Percentiles rank a stretch among this genome's conserved stretches.
Evolutionary conservation across 352 stramenopile genomes (phyloP).

Genomic region (Peronospora farinosa): DNA sequence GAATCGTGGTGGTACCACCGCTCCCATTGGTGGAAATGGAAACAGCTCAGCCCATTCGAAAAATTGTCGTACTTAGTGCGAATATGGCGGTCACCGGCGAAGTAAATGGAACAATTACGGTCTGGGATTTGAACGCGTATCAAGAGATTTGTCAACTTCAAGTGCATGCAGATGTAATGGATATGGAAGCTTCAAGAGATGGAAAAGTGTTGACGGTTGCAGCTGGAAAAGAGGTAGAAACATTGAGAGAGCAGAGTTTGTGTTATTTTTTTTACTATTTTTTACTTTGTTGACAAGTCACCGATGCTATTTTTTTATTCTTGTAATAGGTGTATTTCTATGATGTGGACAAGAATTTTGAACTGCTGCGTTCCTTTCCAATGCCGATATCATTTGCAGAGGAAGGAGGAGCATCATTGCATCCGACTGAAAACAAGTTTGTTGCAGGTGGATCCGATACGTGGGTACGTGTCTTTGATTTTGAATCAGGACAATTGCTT

Average conservation of each 20-base stretch:
- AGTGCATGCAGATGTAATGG: constrained; percentile 73
- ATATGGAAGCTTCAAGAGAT: constrained; percentile 71
- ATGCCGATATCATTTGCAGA: constrained; percentile 89
- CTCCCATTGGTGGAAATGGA: constrained; percentile 44
- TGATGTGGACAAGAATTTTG: constrained; percentile 64
- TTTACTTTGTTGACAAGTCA: not conserved
- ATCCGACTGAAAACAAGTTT: constrained; percentile 79
- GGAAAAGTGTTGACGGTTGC: constrained; percentile 85
- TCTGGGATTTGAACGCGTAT: constrained; percentile 63
- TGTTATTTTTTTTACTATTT: too few species aligned
- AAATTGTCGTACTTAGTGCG: constrained; percentile 61
- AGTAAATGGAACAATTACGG: constrained; percentile 57
- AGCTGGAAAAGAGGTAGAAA: constrained; percentile 77
- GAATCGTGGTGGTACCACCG: constrained; percentile 50
- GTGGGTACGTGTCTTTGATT: constrained; percentile 96
- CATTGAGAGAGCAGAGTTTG: not conserved
- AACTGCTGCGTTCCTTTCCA: constrained; percentile 59
- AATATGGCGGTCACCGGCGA: constrained; percentile 57
- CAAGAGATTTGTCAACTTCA: constrained; percentile 45
- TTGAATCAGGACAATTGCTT: constrained; percentile 84
- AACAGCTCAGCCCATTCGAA: constrained; percentile 68
- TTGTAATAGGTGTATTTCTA: constrained; percentile 90
- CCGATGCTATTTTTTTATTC: not conserved
- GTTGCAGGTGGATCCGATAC: constrained; percentile 92
- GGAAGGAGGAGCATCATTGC: constrained; percentile 86